phyloP scores from a whole-genome alignment of 306 rosid species.

The Arachis stenosperma region DNA sequence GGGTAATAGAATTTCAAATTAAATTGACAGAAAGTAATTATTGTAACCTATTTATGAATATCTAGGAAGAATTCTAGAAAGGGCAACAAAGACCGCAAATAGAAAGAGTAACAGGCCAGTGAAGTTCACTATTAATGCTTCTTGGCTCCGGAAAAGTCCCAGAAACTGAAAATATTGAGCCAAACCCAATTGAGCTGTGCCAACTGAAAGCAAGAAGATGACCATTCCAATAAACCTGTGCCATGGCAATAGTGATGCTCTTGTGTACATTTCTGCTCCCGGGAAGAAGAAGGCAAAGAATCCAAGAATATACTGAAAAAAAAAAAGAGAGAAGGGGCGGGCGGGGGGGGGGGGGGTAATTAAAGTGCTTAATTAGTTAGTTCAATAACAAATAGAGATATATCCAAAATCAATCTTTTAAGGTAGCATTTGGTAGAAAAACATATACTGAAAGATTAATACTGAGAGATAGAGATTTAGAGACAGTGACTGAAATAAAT shows the following conservation, averaged over 20 bases:
- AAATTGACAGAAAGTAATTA: not conserved
- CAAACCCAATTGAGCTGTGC: conserved; percentile 60
- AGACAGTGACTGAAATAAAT: no score
- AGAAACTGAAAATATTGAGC: conserved; percentile 33
- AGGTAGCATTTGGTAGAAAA: no score
- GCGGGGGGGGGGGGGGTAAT: no score
- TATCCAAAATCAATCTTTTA: no score
- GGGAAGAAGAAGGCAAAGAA: conserved; percentile 59
- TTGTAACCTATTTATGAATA: conserved; percentile 5
- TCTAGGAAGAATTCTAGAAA: conserved; percentile 60
- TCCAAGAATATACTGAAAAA: conserved; percentile 53
- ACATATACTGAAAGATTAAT: no score
- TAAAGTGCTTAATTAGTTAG: no score
- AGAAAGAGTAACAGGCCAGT: conserved; percentile 65
- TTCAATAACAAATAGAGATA: no score
- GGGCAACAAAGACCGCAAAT: conserved; percentile 53
- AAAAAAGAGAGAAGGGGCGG: no score
- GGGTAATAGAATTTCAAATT: not conserved
- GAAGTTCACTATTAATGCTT: conserved; percentile 63
- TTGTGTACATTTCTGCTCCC: conserved; percentile 48
- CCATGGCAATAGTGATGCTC: conserved; percentile 64
- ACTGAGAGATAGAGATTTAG: no score
- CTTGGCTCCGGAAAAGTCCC: conserved; percentile 21
- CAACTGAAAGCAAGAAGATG: conserved; percentile 54
- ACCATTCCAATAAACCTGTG: conserved; percentile 62